phyloP scores from a whole-genome alignment of 2,329 filamentous ascomycete species.

The Colletotrichum filicis region DNA sequence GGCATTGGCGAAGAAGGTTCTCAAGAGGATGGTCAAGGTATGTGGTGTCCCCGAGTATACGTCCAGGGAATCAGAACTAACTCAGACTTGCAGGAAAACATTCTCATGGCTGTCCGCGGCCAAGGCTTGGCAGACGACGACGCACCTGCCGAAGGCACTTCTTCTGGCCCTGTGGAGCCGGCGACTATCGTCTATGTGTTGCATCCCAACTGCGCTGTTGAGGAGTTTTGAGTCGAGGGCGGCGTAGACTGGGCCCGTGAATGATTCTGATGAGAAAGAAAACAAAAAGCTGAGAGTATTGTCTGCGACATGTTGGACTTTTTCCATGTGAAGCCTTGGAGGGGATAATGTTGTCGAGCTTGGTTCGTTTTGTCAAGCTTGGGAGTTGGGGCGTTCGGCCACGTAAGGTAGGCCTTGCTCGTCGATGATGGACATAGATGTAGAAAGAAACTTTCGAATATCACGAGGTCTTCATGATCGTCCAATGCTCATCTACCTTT shows the following conservation, averaged over 20 bases:
- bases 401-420: not conserved
- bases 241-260: not conserved
- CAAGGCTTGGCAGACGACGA: constrained; percentile 63
- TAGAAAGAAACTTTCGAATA: not conserved
- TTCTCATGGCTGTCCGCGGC: constrained; percentile 82
- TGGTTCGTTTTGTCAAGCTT: not conserved
- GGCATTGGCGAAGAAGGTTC: constrained; percentile 80
- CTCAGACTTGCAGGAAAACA: constrained; percentile 73
- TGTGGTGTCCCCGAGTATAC: constrained; percentile 43
- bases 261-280: constrained; percentile 8
- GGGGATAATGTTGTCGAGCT: constrained; percentile 8
- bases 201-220: constrained; percentile 92
- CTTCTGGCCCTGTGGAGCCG: constrained; percentile 53
- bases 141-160: constrained; percentile 54
- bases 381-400: constrained; percentile 30
- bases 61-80: constrained; percentile 58
- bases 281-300: constrained; percentile 16
- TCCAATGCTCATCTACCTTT: too few relatives aligned
- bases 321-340: not conserved
- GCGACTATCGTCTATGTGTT: constrained; percentile 79
- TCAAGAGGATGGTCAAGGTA: constrained; percentile 95
- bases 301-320: constrained; percentile 21
- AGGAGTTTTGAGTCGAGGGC: constrained; percentile 60
- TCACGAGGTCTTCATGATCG: too few relatives aligned
- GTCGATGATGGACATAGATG: not conserved